Conservation (phyloP, 2,329 filamentous ascomycete genomes). For the Nemania sp. region DNA sequence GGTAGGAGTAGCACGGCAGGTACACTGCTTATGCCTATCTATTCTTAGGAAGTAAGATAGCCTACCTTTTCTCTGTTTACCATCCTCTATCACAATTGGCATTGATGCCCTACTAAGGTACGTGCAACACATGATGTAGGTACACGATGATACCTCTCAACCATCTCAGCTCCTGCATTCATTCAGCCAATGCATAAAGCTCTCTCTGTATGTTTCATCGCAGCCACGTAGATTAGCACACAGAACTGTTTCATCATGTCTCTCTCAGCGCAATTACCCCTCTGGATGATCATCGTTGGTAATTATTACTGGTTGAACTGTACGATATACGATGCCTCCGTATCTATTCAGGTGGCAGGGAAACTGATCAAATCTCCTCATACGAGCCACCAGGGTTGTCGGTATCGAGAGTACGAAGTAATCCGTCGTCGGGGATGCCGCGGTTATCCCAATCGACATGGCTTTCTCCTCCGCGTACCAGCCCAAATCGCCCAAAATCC, state of each 20-base stretch:
- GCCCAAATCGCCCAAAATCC: conserved; percentile 18
- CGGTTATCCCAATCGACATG: conserved; percentile 5
- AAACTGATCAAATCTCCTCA: neutral
- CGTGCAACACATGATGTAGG: no score
- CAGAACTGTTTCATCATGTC: conserved; percentile 5
- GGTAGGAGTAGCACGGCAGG: no score
- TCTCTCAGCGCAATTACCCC: neutral
- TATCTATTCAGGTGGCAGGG: neutral
- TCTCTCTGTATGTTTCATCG: conserved; percentile 17
- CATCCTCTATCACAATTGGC: no score
- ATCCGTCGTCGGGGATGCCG: conserved; percentile 15
- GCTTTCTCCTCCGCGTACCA: neutral
- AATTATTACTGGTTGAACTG: neutral
- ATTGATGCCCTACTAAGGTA: no score
- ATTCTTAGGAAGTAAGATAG: no score
- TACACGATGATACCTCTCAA: no score
- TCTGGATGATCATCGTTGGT: neutral
- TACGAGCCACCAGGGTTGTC: conserved; percentile 7
- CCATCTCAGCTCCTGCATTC: conserved; percentile 6
- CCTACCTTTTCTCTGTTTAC: no score
- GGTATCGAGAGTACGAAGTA: neutral
- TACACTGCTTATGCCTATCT: no score
- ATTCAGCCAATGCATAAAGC: neutral
- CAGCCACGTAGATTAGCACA: conserved; percentile 9
- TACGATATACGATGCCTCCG: neutral